Evolutionary conservation across 2,329 filamentous ascomycete genomes (phyloP).

Genomic region (Corynespora cassiicola): DNA sequence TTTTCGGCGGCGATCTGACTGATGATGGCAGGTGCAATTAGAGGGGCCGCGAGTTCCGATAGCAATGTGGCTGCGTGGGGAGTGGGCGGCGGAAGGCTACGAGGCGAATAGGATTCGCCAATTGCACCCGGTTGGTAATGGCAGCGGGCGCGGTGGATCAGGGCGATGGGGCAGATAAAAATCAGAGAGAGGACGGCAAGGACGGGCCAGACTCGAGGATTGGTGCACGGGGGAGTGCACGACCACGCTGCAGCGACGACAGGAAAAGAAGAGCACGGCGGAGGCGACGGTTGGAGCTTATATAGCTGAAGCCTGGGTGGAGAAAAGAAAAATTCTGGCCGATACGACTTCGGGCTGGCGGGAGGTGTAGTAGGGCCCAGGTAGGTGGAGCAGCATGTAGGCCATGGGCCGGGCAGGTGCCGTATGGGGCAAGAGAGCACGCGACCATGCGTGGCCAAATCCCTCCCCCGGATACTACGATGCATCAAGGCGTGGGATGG

Average conservation of each 20-base stretch:
- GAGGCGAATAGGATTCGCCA: no score
- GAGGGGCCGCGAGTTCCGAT: slow-evolving; percentile 20
- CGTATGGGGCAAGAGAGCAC: slow-evolving; percentile 9
- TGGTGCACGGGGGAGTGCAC: slow-evolving; percentile 10
- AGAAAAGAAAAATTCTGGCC: slow-evolving; percentile 4
- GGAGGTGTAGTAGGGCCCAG: not conserved
- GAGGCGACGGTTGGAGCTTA: slow-evolving; percentile 19
- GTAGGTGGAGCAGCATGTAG: not conserved
- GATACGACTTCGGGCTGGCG: not conserved
- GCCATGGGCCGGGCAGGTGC: not conserved
- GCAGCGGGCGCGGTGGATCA: no score
- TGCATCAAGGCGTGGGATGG: no score
- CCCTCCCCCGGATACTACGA: no score
- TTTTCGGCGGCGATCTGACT: slow-evolving; percentile 10
- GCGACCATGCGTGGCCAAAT: slow-evolving; percentile 1
- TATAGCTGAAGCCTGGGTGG: slow-evolving; percentile 21
- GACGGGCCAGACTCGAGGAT: no score
- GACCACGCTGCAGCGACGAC: slow-evolving; percentile 13
- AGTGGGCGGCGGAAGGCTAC: no score
- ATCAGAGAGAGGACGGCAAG: no score
- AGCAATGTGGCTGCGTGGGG: slow-evolving; percentile 6
- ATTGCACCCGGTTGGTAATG: no score
- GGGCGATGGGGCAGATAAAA: no score
- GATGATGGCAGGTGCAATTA: slow-evolving; percentile 17
- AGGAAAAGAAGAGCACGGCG: not conserved